These are phyloP conservation scores for Stereum hirsutum DNA, from an alignment of 1,284 basidiomycete species.

Conservation along the genomic window DNA sequence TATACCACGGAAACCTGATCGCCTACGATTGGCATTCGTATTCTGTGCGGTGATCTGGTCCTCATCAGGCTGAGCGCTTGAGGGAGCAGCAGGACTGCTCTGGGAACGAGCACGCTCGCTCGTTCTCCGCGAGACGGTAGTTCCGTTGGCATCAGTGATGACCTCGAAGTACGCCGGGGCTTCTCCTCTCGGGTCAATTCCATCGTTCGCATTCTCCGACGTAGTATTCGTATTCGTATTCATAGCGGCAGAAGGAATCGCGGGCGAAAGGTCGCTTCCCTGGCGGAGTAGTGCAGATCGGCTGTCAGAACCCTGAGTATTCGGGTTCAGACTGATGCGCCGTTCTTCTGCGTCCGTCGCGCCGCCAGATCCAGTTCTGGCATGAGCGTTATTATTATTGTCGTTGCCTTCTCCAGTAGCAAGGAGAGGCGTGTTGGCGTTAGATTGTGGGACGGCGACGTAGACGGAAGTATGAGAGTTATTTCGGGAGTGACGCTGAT, in stretches of 20 bases:
- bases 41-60: background rate
- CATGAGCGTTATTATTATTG: slow-evolving; percentile 6
- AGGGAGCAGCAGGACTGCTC: slow-evolving; percentile 7
- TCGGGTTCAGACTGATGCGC: background rate
- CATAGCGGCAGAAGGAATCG: background rate
- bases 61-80: background rate
- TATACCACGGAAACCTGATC: slow-evolving; percentile 13
- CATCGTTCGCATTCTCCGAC: too few species aligned
- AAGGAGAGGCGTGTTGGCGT: slow-evolving; percentile 11
- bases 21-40: slow-evolving; percentile 5
- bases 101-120: slow-evolving; percentile 6
- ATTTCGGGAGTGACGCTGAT: slow-evolving; percentile 11
- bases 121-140: slow-evolving; percentile 8
- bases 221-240: slow-evolving; percentile 1
- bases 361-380: background rate
- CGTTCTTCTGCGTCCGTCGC: background rate
- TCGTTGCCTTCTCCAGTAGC: slow-evolving; percentile 4
- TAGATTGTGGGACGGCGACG: slow-evolving; percentile 12
- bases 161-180: slow-evolving; percentile 61
- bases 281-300: slow-evolving; percentile 17
- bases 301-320: slow-evolving; percentile 7
- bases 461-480: slow-evolving; percentile 17
- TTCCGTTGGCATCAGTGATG: slow-evolving; percentile 19
- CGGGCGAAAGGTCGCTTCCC: background rate
- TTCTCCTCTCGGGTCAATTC: slow-evolving; percentile 36